These are phyloP conservation scores for Pascua sp. DNA, from an alignment of 1,284 basidiomycete species.

Conservation along the genomic window DNA sequence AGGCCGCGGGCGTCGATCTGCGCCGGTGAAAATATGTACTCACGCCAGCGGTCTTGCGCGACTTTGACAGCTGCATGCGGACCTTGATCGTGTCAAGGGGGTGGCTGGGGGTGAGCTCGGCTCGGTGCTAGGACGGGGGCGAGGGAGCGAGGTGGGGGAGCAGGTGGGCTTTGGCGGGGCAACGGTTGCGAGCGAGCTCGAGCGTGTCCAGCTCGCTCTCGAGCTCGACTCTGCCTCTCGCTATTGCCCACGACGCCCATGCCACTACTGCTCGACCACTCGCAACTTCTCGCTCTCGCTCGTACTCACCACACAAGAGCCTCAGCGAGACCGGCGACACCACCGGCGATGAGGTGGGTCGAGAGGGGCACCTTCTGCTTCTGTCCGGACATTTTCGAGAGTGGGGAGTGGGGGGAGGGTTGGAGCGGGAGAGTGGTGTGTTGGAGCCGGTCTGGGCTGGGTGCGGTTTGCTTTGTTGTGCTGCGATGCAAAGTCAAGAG, in stretches of 20 bases:
- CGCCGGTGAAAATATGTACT: conserved; percentile 34
- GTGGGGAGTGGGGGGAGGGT: background rate
- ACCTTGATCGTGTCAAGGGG: conserved; percentile 96
- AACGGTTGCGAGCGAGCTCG: background rate
- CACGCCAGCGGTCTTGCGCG: conserved; percentile 73
- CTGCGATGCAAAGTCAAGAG: no score
- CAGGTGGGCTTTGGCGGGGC: background rate
- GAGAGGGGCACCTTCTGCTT: conserved; percentile 60
- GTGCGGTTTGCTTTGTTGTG: background rate
- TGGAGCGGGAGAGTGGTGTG: background rate
- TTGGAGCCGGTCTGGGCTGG: background rate
- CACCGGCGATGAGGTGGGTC: conserved; percentile 87
- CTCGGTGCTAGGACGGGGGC: background rate
- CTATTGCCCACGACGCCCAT: background rate
- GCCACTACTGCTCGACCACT: background rate
- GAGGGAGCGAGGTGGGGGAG: background rate
- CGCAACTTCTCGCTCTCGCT: background rate
- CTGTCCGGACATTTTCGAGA: conserved; percentile 11
- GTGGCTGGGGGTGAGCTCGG: conserved; percentile 34
- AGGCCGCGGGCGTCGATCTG: background rate
- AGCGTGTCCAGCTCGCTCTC: background rate
- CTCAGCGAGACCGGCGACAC: conserved; percentile 85
- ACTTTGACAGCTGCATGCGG: conserved; percentile 91
- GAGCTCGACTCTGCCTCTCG: background rate
- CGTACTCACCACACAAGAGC: conserved; percentile 60